Base-by-base conservation (phyloP, 192 early-diverging fungal genomes). In the Phlyctochytrium arcticum region DNA sequence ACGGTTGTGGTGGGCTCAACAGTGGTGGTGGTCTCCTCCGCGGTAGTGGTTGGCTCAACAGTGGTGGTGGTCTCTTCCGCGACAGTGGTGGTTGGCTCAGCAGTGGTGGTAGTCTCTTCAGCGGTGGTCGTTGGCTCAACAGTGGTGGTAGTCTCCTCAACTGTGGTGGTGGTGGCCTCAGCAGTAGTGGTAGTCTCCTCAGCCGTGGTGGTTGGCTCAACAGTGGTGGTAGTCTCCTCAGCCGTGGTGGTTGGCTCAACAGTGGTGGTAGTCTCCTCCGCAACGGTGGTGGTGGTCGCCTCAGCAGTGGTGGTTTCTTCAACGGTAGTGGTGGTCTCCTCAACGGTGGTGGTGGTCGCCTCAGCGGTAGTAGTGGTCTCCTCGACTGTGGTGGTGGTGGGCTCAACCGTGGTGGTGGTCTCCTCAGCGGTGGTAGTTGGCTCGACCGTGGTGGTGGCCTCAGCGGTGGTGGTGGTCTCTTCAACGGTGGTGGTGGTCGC, bases 1-100 rank as follows among this genome's bases (percentile, higher is more conserved):
- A n/a, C 47, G 1, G 42, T 44, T 34, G 46, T 63, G 1, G 61
- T 31, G 0, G 64, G 21, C 26, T 53, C 21, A 46, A 56, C 5
- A 3, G 62, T 7, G 47, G 62, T 66, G 33, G 67, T 54, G 31
- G 67, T 1, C 2, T 61, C 60, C 2, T 21, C 57, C 33, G 49
- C 31, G 30, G 49, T 51, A 7, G 33, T 57, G 24, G 54, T 57
- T 8, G 33, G 30, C 33, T 27, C 33, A 27, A 34, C 54, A 9
- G 49, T 42, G 49, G 49, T 27, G 33, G 49, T 51, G 24, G 49
- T 10, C 49, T 51, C 37, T n/a, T 8, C 0, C 1, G 59, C 36
- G 3, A 54, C 48, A 5, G 57, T 29, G 9, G 55, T 5, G 29
- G 31, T 58, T 19, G 56, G 4, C 23, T 39, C 47, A 51, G 24